Base-by-base conservation (phyloP, 1,139 yeast species). In the Blastobotrys elegans region DNA sequence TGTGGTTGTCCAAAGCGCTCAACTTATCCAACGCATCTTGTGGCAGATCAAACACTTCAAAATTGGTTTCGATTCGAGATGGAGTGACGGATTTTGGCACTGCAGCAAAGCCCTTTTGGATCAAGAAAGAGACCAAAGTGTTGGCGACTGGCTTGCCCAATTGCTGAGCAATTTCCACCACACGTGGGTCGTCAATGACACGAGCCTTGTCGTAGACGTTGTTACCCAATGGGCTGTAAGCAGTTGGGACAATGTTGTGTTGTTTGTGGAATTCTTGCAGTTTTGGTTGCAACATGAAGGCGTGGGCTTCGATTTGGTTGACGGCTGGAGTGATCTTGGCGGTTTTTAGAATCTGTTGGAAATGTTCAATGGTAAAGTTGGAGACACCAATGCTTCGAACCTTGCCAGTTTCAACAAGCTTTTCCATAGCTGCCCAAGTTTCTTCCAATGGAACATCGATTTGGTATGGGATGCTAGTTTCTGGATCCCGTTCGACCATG, bases 261-360 rank as follows among this genome's bases (percentile, higher is more conserved):
- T 68, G 61, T 63, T 83, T 77, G 53, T 76, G 84, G 63, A 69
- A 85, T 57, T 81, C 75, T 52, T 85, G 66, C 63, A 87, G 72
- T 57, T 74, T 74, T 51, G 77, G 77, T 70, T 87, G 96, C 57
- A 83, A 85, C 65, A 87, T 75, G 72, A 84, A 87, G 54, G 96
- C 95, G 67, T 87, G 96, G 67, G 84, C 89, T 72, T 88, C 96
- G 62, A 88, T 83, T 69, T 88, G 96, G 60, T 84, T 75, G 48
- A 78, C 87, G 46, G 84, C 85, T 44, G 96, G 96, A 60, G 72
- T 76, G 61, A 87, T 79, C 56, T 72, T 77, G 55, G 84, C 82
- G 49, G 80, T 79, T 64, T 88, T 78, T 51, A 85, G 70, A 57
- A 87, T 73, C 61, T 86, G 95, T 61, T 76, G 79, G 54, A 88